phyloP scores from a whole-genome alignment of 2,329 filamentous ascomycete species.

The Beauveria pseudobassiana region DNA sequence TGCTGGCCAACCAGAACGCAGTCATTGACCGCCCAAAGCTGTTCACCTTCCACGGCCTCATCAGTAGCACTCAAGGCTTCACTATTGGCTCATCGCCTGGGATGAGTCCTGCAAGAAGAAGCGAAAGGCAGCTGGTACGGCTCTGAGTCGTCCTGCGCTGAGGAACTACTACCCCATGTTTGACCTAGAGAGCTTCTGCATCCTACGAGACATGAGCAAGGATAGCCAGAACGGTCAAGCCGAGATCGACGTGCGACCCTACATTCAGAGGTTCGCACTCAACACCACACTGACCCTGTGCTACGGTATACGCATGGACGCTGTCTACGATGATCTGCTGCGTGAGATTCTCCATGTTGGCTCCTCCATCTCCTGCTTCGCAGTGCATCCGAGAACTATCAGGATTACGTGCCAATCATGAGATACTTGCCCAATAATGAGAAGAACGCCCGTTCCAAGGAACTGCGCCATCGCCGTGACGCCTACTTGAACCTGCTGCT shows the following conservation, averaged over 20 bases:
- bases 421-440: slow-evolving; percentile 44
- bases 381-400: slow-evolving; percentile 43
- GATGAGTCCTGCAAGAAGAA: slow-evolving; percentile 46
- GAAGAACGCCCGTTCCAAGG: slow-evolving; percentile 38
- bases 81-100: slow-evolving; percentile 49
- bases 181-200: slow-evolving; percentile 44
- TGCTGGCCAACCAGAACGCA: slow-evolving; percentile 41
- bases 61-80: slow-evolving; percentile 44
- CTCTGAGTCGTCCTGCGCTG: slow-evolving; percentile 37
- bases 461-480: slow-evolving; percentile 39
- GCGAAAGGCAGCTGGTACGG: slow-evolving; percentile 41
- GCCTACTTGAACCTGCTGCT: slow-evolving; percentile 41
- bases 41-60: slow-evolving; percentile 47
- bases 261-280: slow-evolving; percentile 42
- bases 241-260: slow-evolving; percentile 40
- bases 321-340: slow-evolving; percentile 44
- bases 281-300: neutral
- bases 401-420: slow-evolving; percentile 44
- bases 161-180: slow-evolving; percentile 44
- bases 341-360: slow-evolving; percentile 44
- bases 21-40: slow-evolving; percentile 42
- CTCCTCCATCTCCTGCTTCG: slow-evolving; percentile 28
- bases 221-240: slow-evolving; percentile 24
- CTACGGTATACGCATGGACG: slow-evolving; percentile 37
- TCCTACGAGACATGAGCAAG: slow-evolving; percentile 35